These are phyloP conservation scores for Rhizopogon vinicolor DNA, from an alignment of 768 basidiomycete species.

Conservation along the genomic window DNA sequence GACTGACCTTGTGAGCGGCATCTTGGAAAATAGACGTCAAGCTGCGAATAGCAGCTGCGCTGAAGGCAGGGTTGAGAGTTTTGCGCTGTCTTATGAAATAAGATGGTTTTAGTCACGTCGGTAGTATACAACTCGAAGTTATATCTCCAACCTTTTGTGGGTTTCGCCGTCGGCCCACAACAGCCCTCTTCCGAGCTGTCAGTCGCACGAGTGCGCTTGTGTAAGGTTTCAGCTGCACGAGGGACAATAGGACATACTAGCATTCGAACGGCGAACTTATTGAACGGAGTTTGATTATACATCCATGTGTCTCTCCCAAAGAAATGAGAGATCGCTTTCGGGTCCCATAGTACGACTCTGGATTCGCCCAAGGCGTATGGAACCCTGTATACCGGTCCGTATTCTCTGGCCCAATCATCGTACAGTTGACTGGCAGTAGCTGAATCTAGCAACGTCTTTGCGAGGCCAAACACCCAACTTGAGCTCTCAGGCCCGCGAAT, in stretches of 20 bases:
- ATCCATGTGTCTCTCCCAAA: conserved; percentile 43
- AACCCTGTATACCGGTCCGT: conserved; percentile 39
- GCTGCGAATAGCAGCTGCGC: conserved; percentile 43
- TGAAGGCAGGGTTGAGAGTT: conserved; percentile 48
- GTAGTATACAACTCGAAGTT: no score
- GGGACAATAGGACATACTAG: conserved; percentile 24
- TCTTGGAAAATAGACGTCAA: conserved; percentile 46
- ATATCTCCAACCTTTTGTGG: conserved; percentile 1
- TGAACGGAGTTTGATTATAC: conserved; percentile 36
- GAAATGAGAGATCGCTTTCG: conserved; percentile 45
- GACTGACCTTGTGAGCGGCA: conserved; percentile 42
- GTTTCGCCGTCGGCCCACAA: conserved; percentile 26
- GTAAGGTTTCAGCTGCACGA: no score
- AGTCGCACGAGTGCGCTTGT: not conserved
- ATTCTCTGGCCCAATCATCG: conserved; percentile 39
- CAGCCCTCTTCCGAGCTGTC: conserved; percentile 20
- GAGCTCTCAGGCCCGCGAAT: conserved; percentile 36
- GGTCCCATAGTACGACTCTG: conserved; percentile 35
- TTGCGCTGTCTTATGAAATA: conserved; percentile 38
- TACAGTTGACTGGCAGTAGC: conserved; percentile 28
- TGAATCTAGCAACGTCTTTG: conserved; percentile 19
- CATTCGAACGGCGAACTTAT: conserved; percentile 34
- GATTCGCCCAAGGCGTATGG: conserved; percentile 31
- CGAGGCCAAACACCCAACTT: conserved; percentile 38
- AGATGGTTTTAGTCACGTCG: not conserved